Evolutionary conservation across 169 alveolate genomes (phyloP).

Genomic region (Plasmodium relictum): DNA sequence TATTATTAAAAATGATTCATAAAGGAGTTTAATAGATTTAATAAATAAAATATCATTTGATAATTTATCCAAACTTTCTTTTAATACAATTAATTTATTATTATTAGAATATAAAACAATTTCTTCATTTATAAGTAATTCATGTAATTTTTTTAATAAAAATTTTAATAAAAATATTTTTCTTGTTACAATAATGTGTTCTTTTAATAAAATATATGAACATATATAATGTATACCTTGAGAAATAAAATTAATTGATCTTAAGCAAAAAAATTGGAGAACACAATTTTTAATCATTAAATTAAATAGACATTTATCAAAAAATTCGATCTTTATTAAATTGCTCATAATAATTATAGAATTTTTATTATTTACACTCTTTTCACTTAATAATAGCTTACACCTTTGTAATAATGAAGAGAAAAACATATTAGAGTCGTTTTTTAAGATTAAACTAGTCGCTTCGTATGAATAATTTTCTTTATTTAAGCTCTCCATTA

Average conservation of each 20-base stretch:
- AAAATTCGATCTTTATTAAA: neutral
- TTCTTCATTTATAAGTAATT: constrained; percentile 22
- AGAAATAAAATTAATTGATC: constrained; percentile 17
- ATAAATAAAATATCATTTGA: constrained; percentile 4
- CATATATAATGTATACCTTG: constrained; percentile 51
- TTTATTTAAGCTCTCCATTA: constrained; percentile 30
- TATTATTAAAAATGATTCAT: constrained; percentile 17
- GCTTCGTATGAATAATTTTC: constrained; percentile 45
- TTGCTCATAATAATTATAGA: constrained; percentile 19
- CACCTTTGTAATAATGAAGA: constrained; percentile 7
- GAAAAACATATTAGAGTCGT: neutral
- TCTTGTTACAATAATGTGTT: neutral
- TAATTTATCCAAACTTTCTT: neutral
- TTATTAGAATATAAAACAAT: neutral
- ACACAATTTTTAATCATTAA: constrained; percentile 25
- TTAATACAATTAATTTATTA: neutral
- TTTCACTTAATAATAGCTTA: neutral
- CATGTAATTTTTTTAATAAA: constrained; percentile 23
- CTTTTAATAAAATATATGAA: neutral
- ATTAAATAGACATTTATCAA: constrained; percentile 8
- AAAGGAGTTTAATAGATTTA: constrained; percentile 13
- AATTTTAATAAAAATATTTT: constrained; percentile 8
- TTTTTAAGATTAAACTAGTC: neutral
- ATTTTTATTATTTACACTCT: neutral
- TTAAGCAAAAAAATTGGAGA: neutral